A percentile compares a stretch with the other conserved stretches of the same genome.
Evolutionary conservation across 192 early-diverging fungal genomes (phyloP).

Genomic region (Ambispora gerdemannii): DNA sequence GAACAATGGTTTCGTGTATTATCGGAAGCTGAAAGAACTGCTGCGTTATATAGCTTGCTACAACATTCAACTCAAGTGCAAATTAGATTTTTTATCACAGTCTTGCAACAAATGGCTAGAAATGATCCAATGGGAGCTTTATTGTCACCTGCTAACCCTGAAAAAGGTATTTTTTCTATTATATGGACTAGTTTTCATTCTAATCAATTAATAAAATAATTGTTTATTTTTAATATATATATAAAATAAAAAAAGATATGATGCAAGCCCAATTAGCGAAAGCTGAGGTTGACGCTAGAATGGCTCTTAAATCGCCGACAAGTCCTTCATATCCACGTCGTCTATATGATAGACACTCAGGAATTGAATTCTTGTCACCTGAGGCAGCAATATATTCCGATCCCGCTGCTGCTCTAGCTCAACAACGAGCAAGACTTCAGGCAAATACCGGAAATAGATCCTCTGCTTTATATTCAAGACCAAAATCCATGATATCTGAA

Average conservation of each 20-base stretch:
- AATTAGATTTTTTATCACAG: slow-evolving; percentile 91
- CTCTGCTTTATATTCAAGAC: slow-evolving; percentile 24
- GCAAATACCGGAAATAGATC: slow-evolving; percentile 22
- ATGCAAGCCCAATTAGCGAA: slow-evolving; percentile 54
- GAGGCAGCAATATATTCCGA: slow-evolving; percentile 24
- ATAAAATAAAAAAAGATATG: slow-evolving; percentile 40
- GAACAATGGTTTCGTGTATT: slow-evolving; percentile 94
- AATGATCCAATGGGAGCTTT: slow-evolving; percentile 68
- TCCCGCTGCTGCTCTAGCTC: slow-evolving; percentile 26
- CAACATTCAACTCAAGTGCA: slow-evolving; percentile 89
- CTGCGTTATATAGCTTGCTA: slow-evolving; percentile 88
- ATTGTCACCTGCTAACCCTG: slow-evolving; percentile 48
- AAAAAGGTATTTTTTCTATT: slow-evolving; percentile 41
- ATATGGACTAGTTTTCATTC: neutral
- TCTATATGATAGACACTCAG: slow-evolving; percentile 59
- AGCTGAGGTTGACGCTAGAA: slow-evolving; percentile 53
- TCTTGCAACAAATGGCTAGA: slow-evolving; percentile 90
- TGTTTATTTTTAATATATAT: too few species aligned
- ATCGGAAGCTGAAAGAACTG: slow-evolving; percentile 85
- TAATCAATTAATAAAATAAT: neutral
- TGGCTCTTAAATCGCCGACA: slow-evolving; percentile 31
- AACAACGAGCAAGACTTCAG: slow-evolving; percentile 27
- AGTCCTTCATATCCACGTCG: slow-evolving; percentile 41
- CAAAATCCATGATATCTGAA: slow-evolving; percentile 30
- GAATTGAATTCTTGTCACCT: slow-evolving; percentile 30